phyloP scores from a whole-genome alignment of 352 stramenopile genomes.

The Phytophthora podocarpi region DNA sequence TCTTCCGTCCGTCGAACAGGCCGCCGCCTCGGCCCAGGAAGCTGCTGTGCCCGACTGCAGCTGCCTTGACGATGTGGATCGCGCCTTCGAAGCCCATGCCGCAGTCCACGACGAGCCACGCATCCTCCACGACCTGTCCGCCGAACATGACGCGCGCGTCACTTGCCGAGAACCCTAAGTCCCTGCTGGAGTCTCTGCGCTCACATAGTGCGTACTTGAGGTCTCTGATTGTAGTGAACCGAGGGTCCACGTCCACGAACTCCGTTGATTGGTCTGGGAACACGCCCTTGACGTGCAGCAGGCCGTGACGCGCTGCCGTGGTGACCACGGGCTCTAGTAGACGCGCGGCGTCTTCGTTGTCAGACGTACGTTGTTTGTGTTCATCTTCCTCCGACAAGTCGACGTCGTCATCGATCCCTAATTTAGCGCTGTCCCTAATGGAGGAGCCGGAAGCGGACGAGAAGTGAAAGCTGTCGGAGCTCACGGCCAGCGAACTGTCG shows the following conservation, averaged over 20 bases:
- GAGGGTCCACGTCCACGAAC: constrained; percentile 80
- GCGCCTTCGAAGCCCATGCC: constrained; percentile 71
- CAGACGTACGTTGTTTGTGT: background rate
- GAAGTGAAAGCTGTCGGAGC: constrained; percentile 48
- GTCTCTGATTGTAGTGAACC: constrained; percentile 71
- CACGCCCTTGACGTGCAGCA: constrained; percentile 82
- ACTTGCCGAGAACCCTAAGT: constrained; percentile 47
- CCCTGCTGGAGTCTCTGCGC: constrained; percentile 47
- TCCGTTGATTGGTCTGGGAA: constrained; percentile 85
- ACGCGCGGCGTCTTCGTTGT: constrained; percentile 17
- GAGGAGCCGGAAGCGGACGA: constrained; percentile 15
- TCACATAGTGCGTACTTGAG: constrained; percentile 68
- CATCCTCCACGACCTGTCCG: constrained; percentile 72
- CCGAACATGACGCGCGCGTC: constrained; percentile 81
- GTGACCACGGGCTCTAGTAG: constrained; percentile 49
- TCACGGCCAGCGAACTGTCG: constrained; percentile 18
- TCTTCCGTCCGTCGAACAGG: constrained; percentile 12
- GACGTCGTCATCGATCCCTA: constrained; percentile 13
- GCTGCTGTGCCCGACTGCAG: constrained; percentile 10
- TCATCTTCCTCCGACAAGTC: constrained; percentile 3
- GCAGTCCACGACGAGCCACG: constrained; percentile 85
- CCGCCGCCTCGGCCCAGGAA: constrained; percentile 9
- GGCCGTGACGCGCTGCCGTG: constrained; percentile 51
- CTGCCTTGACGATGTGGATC: constrained; percentile 70
- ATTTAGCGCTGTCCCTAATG: background rate